Conservation (phyloP, 169 alveolate species). For the Plasmodium malariae region DNA sequence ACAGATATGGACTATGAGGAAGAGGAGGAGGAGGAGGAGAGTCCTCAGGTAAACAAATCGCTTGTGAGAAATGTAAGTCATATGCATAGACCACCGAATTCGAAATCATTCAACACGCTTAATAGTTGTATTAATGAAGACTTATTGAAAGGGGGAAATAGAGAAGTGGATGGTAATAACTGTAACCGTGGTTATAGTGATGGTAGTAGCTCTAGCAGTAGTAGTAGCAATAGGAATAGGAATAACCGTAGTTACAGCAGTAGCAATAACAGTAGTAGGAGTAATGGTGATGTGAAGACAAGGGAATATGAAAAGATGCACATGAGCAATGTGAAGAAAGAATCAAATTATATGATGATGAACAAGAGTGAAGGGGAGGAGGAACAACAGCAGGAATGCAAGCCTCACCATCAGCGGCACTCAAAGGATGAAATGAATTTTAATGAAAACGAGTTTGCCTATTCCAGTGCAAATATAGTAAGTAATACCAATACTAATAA, state of each 20-base stretch:
- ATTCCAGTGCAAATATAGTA: not conserved
- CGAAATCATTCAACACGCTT: not conserved
- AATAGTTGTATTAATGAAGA: slow-evolving; percentile 31
- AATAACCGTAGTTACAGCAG: not conserved
- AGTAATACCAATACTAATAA: not conserved
- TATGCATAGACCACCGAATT: not conserved
- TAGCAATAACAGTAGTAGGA: not conserved
- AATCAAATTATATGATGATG: slow-evolving; percentile 12
- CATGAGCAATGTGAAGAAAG: too few relatives aligned
- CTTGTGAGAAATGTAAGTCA: not conserved
- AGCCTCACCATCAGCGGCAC: not conserved
- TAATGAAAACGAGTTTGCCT: slow-evolving; percentile 16
- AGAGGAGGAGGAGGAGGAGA: slow-evolving; percentile 56
- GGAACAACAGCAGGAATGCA: too few relatives aligned
- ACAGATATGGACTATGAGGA: slow-evolving; percentile 70
- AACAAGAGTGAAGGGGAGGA: too few relatives aligned
- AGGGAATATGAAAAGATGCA: slow-evolving; percentile 20
- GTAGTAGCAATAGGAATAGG: not conserved
- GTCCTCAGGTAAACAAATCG: not conserved
- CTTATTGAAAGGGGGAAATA: not conserved
- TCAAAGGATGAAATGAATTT: slow-evolving; percentile 15
- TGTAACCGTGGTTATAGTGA: too few relatives aligned
- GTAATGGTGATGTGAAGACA: not conserved
- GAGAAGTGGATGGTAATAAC: too few relatives aligned
- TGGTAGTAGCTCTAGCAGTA: too few relatives aligned